phyloP scores from a whole-genome alignment of 495 filamentous ascomycete genomes.

The Xanthoparmelia taractica region DNA sequence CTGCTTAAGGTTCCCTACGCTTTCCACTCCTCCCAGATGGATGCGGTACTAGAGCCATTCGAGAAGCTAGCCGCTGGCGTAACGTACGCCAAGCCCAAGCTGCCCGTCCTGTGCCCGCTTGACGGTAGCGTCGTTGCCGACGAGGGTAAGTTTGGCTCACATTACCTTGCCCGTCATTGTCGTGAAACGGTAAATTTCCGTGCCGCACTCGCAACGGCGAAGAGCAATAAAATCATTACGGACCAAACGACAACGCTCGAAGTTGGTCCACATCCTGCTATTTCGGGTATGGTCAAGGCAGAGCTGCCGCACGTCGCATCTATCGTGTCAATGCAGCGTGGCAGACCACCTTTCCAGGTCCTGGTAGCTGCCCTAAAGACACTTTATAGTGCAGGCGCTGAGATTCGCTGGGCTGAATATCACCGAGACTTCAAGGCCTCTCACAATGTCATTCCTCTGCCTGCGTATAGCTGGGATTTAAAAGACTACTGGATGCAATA shows the following conservation, averaged over 20 bases:
- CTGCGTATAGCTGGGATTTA: slow-evolving; percentile 58
- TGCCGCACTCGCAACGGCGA: slow-evolving; percentile 46
- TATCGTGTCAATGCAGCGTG: no score
- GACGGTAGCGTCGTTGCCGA: slow-evolving; percentile 44
- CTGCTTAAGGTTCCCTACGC: slow-evolving; percentile 54
- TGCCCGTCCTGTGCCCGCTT: slow-evolving; percentile 53
- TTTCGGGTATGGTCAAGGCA: no score
- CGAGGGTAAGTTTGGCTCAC: slow-evolving; percentile 39
- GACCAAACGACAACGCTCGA: no score
- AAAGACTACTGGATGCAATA: slow-evolving; percentile 69
- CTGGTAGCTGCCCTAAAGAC: no score
- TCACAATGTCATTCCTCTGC: slow-evolving; percentile 52
- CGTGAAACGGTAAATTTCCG: slow-evolving; percentile 57
- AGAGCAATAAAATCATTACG: not conserved
- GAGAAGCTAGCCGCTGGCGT: slow-evolving; percentile 44
- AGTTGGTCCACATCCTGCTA: no score
- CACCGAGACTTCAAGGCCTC: slow-evolving; percentile 44
- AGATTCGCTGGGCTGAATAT: slow-evolving; percentile 53
- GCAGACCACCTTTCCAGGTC: no score
- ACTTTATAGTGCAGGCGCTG: no score
- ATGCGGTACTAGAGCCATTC: slow-evolving; percentile 56
- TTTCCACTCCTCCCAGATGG: slow-evolving; percentile 60
- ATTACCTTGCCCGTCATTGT: slow-evolving; percentile 51
- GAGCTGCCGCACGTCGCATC: no score
- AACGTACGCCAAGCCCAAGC: slow-evolving; percentile 25